Conservation (phyloP, 495 filamentous ascomycete species). For the Penicillium pulvis region DNA sequence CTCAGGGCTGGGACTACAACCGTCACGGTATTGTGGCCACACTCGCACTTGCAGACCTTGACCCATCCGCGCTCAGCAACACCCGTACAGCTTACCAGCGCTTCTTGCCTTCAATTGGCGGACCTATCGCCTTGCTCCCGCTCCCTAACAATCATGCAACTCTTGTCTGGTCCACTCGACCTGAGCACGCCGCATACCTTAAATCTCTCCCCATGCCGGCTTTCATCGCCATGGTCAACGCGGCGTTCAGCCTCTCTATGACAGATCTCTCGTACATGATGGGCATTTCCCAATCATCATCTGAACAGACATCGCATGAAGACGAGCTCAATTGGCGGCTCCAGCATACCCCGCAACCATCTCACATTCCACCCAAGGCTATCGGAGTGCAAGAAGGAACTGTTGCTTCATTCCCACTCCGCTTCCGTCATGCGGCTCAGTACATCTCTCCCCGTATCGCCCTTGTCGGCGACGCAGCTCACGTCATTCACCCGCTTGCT, state of each 20-base stretch:
- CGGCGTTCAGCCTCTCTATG: conserved; percentile 80
- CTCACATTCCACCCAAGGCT: conserved; percentile 58
- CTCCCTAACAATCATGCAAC: conserved; percentile 80
- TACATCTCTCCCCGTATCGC: conserved; percentile 89
- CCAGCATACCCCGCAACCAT: conserved; percentile 60
- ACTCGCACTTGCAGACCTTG: conserved; percentile 62
- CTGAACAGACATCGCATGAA: conserved; percentile 47
- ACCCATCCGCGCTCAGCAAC: conserved; percentile 34
- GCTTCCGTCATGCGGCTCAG: conserved; percentile 85
- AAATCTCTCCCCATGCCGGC: conserved; percentile 71
- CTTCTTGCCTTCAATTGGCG: conserved; percentile 79
- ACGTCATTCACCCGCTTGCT: conserved; percentile 91
- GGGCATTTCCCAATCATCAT: conserved; percentile 50
- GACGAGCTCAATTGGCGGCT: conserved; percentile 82
- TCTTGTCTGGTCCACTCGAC: conserved; percentile 91
- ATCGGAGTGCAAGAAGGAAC: conserved; percentile 73
- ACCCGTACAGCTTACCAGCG: conserved; percentile 86
- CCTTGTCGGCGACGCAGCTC: conserved; percentile 90
- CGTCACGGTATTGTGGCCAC: conserved; percentile 91
- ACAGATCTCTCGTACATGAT: conserved; percentile 82
- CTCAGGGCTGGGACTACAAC: conserved; percentile 90
- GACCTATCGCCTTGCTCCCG: conserved; percentile 87
- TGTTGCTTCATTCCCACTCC: conserved; percentile 88
- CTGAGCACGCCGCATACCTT: conserved; percentile 72
- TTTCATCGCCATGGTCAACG: conserved; percentile 88